A percentile compares a stretch with the other conserved stretches of the same genome.
These are phyloP conservation scores for Lentinula novae-zelandiae DNA, from an alignment of 1,284 basidiomycete species.

Conservation along the genomic window DNA sequence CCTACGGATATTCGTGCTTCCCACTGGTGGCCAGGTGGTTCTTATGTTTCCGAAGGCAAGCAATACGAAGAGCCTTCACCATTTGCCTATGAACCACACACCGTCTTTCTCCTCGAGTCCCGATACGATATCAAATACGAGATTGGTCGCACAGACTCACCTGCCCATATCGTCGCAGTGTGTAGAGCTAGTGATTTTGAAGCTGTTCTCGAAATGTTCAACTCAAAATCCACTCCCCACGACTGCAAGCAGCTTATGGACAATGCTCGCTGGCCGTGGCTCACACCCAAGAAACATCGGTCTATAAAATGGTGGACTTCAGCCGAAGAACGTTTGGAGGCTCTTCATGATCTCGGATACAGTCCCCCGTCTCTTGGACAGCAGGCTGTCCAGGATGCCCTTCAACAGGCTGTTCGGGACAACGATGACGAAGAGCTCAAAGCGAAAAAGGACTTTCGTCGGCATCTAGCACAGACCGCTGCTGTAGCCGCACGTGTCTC, in stretches of 20 bases:
- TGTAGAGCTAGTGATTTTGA: conserved; percentile 32
- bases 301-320: conserved; percentile 4
- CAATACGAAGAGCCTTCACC: conserved; percentile 29
- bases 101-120: conserved; percentile 37
- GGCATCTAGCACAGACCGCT: conserved; percentile 23
- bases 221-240: conserved; percentile 21
- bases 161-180: conserved; percentile 32
- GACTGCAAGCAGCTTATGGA: conserved; percentile 30
- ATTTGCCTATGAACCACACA: conserved; percentile 36
- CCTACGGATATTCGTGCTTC: conserved; percentile 34
- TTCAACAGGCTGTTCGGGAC: conserved; percentile 9
- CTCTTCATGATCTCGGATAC: conserved; percentile 1
- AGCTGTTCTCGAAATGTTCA: conserved; percentile 26
- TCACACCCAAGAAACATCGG: background rate
- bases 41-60: conserved; percentile 26
- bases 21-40: conserved; percentile 35
- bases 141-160: conserved; percentile 28
- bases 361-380: background rate
- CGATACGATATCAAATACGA: conserved; percentile 30
- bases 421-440: conserved; percentile 22
- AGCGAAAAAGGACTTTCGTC: conserved; percentile 11
- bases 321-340: conserved; percentile 1
- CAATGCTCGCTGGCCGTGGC: conserved; percentile 32
- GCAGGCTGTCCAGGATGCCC: background rate
- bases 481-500: conserved; percentile 28